Conservation (phyloP, 1,139 yeast species). For the Suhomyces guaymorum region DNA sequence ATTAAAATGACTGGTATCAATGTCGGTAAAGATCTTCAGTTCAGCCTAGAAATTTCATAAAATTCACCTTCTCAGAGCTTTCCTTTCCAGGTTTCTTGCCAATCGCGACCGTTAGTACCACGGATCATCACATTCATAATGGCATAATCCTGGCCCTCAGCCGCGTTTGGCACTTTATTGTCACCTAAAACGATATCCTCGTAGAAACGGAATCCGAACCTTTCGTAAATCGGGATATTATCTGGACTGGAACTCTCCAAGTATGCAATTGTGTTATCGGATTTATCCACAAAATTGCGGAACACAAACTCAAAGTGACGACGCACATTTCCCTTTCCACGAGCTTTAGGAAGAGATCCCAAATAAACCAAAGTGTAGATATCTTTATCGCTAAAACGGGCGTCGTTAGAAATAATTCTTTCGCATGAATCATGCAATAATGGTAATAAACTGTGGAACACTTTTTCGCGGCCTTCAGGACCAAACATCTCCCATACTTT, state of each 20-base stretch:
- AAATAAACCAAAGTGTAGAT: conserved; percentile 61
- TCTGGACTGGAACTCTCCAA: conserved; percentile 57
- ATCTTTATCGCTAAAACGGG: conserved; percentile 39
- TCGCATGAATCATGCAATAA: conserved; percentile 54
- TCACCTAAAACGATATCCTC: conserved; percentile 54
- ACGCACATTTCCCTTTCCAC: conserved; percentile 70
- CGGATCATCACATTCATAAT: conserved; percentile 62
- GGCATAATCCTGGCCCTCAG: conserved; percentile 50
- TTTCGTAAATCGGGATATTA: conserved; percentile 59
- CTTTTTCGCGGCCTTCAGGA: conserved; percentile 52
- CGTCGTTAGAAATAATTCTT: conserved; percentile 35
- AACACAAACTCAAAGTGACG: conserved; percentile 59
- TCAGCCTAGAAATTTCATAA: too few species aligned
- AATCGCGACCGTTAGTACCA: conserved; percentile 44
- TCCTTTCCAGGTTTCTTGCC: conserved; percentile 28
- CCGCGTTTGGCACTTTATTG: conserved; percentile 26
- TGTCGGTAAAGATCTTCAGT: too few species aligned
- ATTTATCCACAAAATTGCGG: conserved; percentile 48
- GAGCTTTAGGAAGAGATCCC: conserved; percentile 57
- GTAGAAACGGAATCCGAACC: conserved; percentile 55
- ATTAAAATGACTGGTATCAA: too few species aligned
- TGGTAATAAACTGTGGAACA: conserved; percentile 58
- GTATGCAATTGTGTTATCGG: conserved; percentile 45
- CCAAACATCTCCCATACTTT: conserved; percentile 54
- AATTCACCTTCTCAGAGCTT: conserved; percentile 9